Evolutionary conservation across 1,284 basidiomycete species (phyloP).

Genomic region (Mycena sp.): DNA sequence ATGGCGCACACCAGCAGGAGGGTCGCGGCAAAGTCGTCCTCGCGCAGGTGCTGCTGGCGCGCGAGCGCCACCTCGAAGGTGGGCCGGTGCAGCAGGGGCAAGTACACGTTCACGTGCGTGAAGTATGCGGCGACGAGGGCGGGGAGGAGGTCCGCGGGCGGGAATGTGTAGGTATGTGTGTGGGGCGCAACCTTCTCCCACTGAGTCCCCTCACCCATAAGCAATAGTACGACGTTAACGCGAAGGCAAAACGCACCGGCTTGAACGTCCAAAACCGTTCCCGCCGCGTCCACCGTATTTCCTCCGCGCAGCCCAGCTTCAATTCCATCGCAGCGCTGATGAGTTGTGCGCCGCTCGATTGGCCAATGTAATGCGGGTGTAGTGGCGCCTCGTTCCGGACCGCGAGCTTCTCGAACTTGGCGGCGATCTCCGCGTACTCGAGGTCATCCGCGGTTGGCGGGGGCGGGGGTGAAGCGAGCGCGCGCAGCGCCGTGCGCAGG

Average conservation of each 20-base stretch:
- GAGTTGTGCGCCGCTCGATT: constrained; percentile 14
- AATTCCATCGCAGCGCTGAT: constrained; percentile 18
- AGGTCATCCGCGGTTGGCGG: constrained; percentile 17
- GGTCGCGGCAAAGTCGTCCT: constrained; percentile 72
- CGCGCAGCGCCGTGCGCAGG: constrained; percentile 2
- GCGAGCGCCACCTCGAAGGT: constrained; percentile 22
- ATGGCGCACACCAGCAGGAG: constrained; percentile 83
- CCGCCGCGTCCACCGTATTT: constrained; percentile 7
- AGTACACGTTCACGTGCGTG: constrained; percentile 17
- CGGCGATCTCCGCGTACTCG: constrained; percentile 9
- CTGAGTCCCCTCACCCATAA: neutral
- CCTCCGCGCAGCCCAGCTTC: neutral
- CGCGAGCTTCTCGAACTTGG: constrained; percentile 8
- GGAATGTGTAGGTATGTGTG: constrained; percentile 15
- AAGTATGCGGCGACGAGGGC: constrained; percentile 24
- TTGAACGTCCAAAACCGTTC: constrained; percentile 17
- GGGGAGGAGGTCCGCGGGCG: constrained; percentile 2
- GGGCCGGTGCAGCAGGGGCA: constrained; percentile 26
- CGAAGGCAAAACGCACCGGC: constrained; percentile 2
- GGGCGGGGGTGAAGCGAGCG: constrained; percentile 2
- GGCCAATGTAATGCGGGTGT: constrained; percentile 17
- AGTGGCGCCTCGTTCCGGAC: neutral
- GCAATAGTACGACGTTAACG: neutral
- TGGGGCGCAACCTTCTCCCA: constrained; percentile 5
- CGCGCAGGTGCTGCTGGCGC: constrained; percentile 32